These are phyloP conservation scores for Echium plantagineum DNA, from an alignment of 257 asterid species.

Conservation along the genomic window DNA sequence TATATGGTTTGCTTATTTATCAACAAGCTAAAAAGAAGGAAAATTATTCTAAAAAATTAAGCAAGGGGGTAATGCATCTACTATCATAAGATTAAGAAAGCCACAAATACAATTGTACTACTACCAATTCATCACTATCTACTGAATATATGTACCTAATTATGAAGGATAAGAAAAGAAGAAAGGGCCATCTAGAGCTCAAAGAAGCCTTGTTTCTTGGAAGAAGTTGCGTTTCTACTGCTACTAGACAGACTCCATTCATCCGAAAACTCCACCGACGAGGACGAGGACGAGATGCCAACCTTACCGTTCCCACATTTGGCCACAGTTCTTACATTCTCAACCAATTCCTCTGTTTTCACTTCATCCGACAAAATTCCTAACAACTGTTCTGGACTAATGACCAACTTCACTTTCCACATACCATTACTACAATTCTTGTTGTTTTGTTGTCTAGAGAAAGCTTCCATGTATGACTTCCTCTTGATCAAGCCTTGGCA, in stretches of 20 bases:
- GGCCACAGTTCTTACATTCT: slow-evolving; percentile 76
- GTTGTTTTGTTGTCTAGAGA: not conserved
- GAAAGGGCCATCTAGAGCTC: not conserved
- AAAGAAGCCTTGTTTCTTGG: slow-evolving; percentile 19
- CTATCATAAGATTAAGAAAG: not conserved
- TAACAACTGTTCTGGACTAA: slow-evolving; percentile 50
- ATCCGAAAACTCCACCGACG: slow-evolving; percentile 34
- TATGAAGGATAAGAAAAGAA: too few species aligned
- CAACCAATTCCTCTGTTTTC: slow-evolving; percentile 69
- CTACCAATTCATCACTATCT: not conserved
- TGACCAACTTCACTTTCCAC: slow-evolving; percentile 87
- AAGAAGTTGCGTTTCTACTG: slow-evolving; percentile 43
- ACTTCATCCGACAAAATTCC: slow-evolving; percentile 67
- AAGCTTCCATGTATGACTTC: slow-evolving; percentile 7
- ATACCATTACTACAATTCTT: slow-evolving; percentile 15
- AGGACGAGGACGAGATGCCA: not conserved
- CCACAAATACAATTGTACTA: not conserved
- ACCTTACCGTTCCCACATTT: slow-evolving; percentile 48
- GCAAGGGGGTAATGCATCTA: too few species aligned
- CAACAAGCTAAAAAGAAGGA: too few species aligned
- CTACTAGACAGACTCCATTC: slow-evolving; percentile 70
- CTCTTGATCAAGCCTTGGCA: slow-evolving; percentile 26
- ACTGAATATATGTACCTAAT: not conserved
- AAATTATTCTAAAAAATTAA: too few species aligned
- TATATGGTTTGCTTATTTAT: too few species aligned